Conservation (phyloP, 192 early-diverging fungal species). For the Podila horticola region DNA sequence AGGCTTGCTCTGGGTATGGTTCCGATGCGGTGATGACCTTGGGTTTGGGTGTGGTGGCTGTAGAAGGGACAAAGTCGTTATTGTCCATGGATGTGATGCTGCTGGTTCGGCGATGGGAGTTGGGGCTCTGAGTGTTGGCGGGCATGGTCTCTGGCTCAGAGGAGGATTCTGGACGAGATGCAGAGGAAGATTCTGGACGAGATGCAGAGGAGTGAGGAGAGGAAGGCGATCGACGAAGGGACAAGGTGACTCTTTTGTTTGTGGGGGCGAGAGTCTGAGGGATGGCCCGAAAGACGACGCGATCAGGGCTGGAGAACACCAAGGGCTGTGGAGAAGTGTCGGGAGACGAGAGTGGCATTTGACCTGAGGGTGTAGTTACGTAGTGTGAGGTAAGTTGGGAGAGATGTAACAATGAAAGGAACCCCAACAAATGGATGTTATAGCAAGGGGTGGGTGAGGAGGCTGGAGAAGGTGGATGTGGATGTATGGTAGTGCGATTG, state of each 20-base stretch:
- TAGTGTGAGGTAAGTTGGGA: neutral
- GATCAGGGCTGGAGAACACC: slow-evolving; percentile 38
- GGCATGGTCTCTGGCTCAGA: slow-evolving; percentile 22
- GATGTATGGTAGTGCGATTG: neutral
- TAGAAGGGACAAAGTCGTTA: neutral
- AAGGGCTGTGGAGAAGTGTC: slow-evolving; percentile 30
- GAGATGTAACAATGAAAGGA: neutral
- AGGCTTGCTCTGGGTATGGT: neutral
- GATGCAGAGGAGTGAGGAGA: neutral
- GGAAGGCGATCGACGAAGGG: slow-evolving; percentile 21
- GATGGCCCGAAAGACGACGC: slow-evolving; percentile 44
- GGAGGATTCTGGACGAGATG: neutral
- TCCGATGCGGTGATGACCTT: neutral
- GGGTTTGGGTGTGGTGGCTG: neutral
- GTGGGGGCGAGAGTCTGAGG: slow-evolving; percentile 42
- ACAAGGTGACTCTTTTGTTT: slow-evolving; percentile 49
- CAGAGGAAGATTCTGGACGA: neutral
- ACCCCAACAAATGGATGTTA: neutral
- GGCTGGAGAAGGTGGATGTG: neutral
- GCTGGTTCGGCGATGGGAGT: slow-evolving; percentile 12
- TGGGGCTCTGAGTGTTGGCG: slow-evolving; percentile 33
- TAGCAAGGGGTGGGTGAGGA: neutral
- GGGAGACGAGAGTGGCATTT: slow-evolving; percentile 34
- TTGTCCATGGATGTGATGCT: slow-evolving; percentile 5
- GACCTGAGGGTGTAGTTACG: neutral